phyloP scores from a whole-genome alignment of 257 asterid genomes.

The Capsicum chinense region DNA sequence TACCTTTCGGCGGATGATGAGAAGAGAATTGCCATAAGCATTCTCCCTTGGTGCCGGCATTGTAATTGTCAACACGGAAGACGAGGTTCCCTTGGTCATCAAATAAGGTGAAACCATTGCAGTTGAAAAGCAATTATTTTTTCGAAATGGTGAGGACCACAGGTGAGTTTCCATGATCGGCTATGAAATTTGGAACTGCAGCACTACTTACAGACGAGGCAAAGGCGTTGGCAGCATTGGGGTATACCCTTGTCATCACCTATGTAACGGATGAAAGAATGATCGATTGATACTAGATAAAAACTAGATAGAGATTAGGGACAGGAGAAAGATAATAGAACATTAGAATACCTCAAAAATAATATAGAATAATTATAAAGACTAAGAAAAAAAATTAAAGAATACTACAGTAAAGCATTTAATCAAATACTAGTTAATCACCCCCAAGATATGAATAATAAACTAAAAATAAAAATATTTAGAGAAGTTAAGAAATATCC shows the following conservation, averaged over 20 bases:
- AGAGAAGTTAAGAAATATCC: no score
- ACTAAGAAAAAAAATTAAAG: no score
- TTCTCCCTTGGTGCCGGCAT: constrained; percentile 48
- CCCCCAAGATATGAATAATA: no score
- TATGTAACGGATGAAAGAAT: background rate
- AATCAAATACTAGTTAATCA: no score
- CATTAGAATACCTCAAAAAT: no score
- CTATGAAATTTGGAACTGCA: constrained; percentile 6
- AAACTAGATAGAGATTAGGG: background rate
- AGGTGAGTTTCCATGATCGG: background rate
- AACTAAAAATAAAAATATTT: no score
- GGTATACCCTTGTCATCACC: constrained; percentile 59
- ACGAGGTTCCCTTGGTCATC: constrained; percentile 63
- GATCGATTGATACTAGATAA: background rate
- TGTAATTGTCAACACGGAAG: constrained; percentile 80
- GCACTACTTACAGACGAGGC: background rate
- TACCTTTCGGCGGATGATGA: constrained; percentile 83
- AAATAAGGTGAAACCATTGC: constrained; percentile 80
- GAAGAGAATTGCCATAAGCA: constrained; percentile 60
- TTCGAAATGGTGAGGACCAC: constrained; percentile 67
- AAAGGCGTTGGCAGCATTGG: constrained; percentile 38
- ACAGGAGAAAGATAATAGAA: background rate
- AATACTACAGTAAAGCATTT: no score
- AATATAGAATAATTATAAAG: no score
- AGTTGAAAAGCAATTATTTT: constrained; percentile 68